Conservation (phyloP, 352 stramenopile species). For the Phytopythium helicoides region DNA sequence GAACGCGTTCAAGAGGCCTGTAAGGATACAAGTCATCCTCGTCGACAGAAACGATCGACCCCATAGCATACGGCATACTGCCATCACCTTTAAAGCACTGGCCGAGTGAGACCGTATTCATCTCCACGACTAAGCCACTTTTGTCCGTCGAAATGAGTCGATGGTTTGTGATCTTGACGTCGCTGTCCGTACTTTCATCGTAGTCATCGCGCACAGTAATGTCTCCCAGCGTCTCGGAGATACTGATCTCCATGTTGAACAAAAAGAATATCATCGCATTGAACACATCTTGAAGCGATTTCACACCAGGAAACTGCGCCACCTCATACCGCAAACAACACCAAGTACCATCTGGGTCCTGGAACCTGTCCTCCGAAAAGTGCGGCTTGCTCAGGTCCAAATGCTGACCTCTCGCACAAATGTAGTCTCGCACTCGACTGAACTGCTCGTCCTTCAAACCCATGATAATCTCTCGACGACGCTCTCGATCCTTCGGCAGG, state of each 20-base stretch:
- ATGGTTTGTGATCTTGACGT: slow-evolving; percentile 34
- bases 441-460: too few relatives aligned
- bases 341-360: slow-evolving; percentile 17
- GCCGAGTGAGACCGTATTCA: slow-evolving; percentile 7
- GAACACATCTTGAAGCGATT: slow-evolving; percentile 18
- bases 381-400: slow-evolving; percentile 31
- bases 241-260: too few relatives aligned
- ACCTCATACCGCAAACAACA: slow-evolving; percentile 12
- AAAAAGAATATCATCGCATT: slow-evolving; percentile 19
- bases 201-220: too few relatives aligned
- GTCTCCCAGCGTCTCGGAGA: too few relatives aligned
- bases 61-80: slow-evolving; percentile 21
- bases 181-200: slow-evolving; percentile 9
- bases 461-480: too few relatives aligned
- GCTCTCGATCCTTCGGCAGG: too few relatives aligned
- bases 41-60: slow-evolving; percentile 35
- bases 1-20: slow-evolving; percentile 20
- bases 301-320: slow-evolving; percentile 12
- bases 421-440: slow-evolving; percentile 25
- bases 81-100: slow-evolving; percentile 24
- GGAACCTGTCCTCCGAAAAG: slow-evolving; percentile 15
- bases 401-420: slow-evolving; percentile 19
- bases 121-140: slow-evolving; percentile 15
- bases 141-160: slow-evolving; percentile 32
- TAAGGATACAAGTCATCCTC: slow-evolving; percentile 52